Evolutionary conservation across 2,329 filamentous ascomycete genomes (phyloP), one percentile per base, ranked within the genome.

Genomic region (Neonectria neomacrospora): DNA sequence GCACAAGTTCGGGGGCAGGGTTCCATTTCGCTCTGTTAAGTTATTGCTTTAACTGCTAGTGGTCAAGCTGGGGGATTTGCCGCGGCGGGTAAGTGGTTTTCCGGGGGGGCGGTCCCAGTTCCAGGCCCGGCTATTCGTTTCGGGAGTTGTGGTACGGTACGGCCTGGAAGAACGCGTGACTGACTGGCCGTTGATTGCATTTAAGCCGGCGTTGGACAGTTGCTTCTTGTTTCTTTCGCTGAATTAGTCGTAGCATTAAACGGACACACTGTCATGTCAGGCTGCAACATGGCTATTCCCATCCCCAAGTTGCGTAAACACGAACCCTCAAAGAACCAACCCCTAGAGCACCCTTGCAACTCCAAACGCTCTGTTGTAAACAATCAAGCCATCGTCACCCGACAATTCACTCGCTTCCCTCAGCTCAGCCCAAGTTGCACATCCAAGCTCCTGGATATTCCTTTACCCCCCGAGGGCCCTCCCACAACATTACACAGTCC

Each of bases 141-240:
- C 68, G 70, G 70, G 70, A 72, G 65, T 72, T 72, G 70, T n/a
- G n/a, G n/a, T n/a, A n/a, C n/a, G n/a, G n/a, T n/a, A n/a, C 14
- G 45, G 10, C 14, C 26, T 30, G 45, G 28, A 32, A 32, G 26
- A 50, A 50, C n/a, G 3, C n/a, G 18, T 32, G 28, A 32, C 47
- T 50, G 28, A 32, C 47, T 50, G 28, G 47, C 28, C 32, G 26
- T 10, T 34, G 26, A 32, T 32, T 16, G 47, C 7, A 20, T 20
- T 18, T 4, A 18, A 39, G 16, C n/a, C n/a, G n/a, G n/a, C n/a
- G n/a, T n/a, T n/a, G n/a, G n/a, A n/a, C n/a, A n/a, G n/a, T n/a
- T n/a, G n/a, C n/a, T n/a, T n/a, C n/a, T n/a, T n/a, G n/a, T 26
- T 26, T 26, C 3, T 26, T 26, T 26, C 23, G 23, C 23, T 26